These are phyloP conservation scores for Collybiopsis confluens DNA, from an alignment of 768 basidiomycete genomes.

Conservation along the genomic window DNA sequence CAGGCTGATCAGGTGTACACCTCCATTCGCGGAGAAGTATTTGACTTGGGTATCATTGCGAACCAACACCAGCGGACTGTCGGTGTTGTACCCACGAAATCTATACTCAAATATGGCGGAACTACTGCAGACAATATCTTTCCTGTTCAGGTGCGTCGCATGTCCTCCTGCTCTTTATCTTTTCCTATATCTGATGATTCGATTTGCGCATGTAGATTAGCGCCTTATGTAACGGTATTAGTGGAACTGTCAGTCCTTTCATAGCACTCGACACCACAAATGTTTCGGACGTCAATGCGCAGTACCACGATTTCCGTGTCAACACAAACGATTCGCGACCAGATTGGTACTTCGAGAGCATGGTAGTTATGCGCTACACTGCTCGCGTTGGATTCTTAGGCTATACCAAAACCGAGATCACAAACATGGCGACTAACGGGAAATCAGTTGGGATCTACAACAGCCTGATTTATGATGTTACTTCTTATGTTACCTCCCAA, in stretches of 20 bases:
- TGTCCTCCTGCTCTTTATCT: background rate
- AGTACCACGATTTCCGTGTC: constrained; percentile 96
- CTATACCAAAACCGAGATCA: constrained; percentile 71
- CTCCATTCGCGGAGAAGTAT: constrained; percentile 89
- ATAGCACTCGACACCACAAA: constrained; percentile 76
- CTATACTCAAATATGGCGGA: constrained; percentile 83
- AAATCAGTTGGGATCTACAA: constrained; percentile 82
- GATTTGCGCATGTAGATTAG: constrained; percentile 58
- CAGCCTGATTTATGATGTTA: constrained; percentile 82
- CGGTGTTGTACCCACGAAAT: constrained; percentile 68
- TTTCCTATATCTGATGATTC: constrained; percentile 6
- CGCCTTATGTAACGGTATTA: constrained; percentile 86
- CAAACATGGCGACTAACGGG: constrained; percentile 59
- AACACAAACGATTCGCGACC: constrained; percentile 86
- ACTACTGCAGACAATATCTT: constrained; percentile 70
- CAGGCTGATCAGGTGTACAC: constrained; percentile 76
- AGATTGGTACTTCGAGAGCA: constrained; percentile 96
- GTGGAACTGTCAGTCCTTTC: constrained; percentile 79
- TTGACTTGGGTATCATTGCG: constrained; percentile 73
- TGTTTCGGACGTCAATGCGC: constrained; percentile 65
- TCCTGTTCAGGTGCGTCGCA: constrained; percentile 76
- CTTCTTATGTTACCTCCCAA: constrained; percentile 69
- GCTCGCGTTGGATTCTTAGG: constrained; percentile 88
- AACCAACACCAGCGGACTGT: constrained; percentile 64
- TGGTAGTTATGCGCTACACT: constrained; percentile 90